A percentile compares a stretch with the other conserved stretches of the same genome.
Conservation (phyloP, 2,329 filamentous ascomycete species). For the Fusarium sp. region DNA sequence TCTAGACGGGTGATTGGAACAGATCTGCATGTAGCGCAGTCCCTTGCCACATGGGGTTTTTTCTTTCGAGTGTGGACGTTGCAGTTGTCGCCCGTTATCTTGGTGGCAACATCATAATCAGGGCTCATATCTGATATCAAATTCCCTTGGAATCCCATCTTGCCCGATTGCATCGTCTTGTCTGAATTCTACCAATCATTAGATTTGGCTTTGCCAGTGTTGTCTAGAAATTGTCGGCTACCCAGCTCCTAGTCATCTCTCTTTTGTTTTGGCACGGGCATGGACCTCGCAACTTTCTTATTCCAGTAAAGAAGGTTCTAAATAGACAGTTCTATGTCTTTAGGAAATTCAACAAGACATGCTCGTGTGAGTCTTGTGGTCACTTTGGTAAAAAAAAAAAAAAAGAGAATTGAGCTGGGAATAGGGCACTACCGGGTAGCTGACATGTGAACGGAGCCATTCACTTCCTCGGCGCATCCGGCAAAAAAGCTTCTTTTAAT, state of each 20-base stretch:
- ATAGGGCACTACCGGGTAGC: neutral
- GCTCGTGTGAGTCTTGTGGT: neutral
- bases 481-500: neutral
- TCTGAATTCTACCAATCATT: neutral
- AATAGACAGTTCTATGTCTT: neutral
- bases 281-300: too few relatives aligned
- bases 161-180: neutral
- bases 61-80: neutral
- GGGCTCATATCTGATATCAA: neutral
- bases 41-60: neutral
- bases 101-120: neutral
- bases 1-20: neutral
- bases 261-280: too few relatives aligned
- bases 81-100: neutral
- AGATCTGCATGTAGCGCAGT: neutral
- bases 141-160: neutral
- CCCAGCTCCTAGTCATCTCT: too few relatives aligned
- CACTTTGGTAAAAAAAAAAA: neutral
- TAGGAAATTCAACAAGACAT: neutral
- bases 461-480: too few relatives aligned
- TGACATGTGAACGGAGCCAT: too few relatives aligned
- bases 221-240: too few relatives aligned
- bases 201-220: accelerated
- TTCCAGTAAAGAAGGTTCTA: too few relatives aligned
- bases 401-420: neutral